phyloP scores from a whole-genome alignment of 345 rosid genomes.

The Trapa incisa region DNA sequence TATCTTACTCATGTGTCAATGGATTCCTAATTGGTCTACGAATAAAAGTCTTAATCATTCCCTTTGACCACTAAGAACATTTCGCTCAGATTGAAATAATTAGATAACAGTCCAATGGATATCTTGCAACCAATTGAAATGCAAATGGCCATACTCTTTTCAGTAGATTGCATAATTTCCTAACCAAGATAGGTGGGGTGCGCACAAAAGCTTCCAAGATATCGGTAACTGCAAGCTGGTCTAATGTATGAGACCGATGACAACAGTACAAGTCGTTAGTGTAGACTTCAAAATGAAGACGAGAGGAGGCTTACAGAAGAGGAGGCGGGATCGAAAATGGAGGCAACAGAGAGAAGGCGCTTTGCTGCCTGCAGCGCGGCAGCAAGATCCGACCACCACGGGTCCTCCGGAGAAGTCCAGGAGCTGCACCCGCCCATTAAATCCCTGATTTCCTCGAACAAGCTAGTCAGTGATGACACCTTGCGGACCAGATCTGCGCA shows the following conservation, averaged over 20 bases:
- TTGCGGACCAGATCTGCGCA: conserved; percentile 74
- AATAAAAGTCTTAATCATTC: background rate
- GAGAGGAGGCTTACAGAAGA: conserved; percentile 40
- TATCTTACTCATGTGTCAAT: background rate
- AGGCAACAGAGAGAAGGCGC: conserved; percentile 38
- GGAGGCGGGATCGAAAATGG: conserved; percentile 23
- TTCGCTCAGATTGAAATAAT: too few relatives aligned
- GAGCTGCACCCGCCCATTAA: conserved; percentile 11
- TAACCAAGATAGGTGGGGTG: background rate
- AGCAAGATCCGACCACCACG: conserved; percentile 61
- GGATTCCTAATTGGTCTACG: background rate
- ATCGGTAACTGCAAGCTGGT: background rate
- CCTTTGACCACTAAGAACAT: too few relatives aligned
- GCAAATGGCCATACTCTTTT: background rate
- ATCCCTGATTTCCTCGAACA: conserved; percentile 67
- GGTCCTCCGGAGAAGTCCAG: conserved; percentile 13
- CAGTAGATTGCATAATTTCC: background rate
- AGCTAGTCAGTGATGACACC: conserved; percentile 47
- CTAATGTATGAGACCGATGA: too few relatives aligned
- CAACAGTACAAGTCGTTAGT: background rate
- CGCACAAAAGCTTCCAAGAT: background rate
- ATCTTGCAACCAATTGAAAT: background rate
- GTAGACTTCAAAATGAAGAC: background rate
- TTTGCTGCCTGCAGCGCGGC: conserved; percentile 45
- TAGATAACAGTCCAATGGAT: too few relatives aligned